phyloP scores from a whole-genome alignment of 108 stramenopile species.

The Nitzschia sp. region DNA sequence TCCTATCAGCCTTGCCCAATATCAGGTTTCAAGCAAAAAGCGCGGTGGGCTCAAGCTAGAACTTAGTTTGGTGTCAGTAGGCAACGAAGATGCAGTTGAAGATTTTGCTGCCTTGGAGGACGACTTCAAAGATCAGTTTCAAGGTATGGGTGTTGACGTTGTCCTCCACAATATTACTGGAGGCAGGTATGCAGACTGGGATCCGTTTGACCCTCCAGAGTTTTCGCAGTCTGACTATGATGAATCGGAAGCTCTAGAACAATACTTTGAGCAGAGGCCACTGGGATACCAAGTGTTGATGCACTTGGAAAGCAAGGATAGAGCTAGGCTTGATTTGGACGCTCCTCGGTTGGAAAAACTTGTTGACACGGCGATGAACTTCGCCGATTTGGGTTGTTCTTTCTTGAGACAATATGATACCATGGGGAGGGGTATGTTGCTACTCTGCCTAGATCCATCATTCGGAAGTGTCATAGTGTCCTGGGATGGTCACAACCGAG shows the following conservation, averaged over 20 bases:
- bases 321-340: not conserved
- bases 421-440: slow-evolving; percentile 16
- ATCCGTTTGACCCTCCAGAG: slow-evolving; percentile 12
- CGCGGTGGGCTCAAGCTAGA: not conserved
- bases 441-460: not conserved
- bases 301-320: slow-evolving; percentile 32
- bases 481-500: slow-evolving; percentile 45
- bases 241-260: slow-evolving; percentile 38
- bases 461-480: slow-evolving; percentile 24
- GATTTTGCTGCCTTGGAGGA: slow-evolving; percentile 14
- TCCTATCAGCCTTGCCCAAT: slow-evolving; percentile 30
- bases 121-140: slow-evolving; percentile 16
- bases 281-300: slow-evolving; percentile 61
- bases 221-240: slow-evolving; percentile 27
- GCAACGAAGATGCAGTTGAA: slow-evolving; percentile 4
- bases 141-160: not conserved
- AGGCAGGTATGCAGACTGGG: slow-evolving; percentile 14
- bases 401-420: not conserved
- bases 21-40: not conserved
- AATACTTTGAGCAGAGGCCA: slow-evolving; percentile 64
- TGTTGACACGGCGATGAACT: not conserved
- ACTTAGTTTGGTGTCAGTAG: slow-evolving; percentile 17
- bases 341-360: slow-evolving; percentile 1
- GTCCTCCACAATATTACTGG: slow-evolving; percentile 13
- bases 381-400: not conserved